Conservation (phyloP, 2,329 filamentous ascomycete species). For the Fusarium sp. region DNA sequence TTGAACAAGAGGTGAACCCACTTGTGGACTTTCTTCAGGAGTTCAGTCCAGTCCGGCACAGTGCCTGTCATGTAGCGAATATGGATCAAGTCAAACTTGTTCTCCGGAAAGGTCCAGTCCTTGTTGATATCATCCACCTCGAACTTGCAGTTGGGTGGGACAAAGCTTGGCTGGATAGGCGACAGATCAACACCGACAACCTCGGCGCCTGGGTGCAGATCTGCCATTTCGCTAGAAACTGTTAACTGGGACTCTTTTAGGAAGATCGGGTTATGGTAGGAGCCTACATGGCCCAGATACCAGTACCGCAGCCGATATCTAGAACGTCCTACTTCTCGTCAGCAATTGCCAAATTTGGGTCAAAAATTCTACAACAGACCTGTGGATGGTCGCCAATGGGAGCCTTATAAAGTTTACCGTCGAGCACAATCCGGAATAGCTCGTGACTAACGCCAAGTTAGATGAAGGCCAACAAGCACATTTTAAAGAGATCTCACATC, state of each 20-base stretch:
- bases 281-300: slow-evolving; percentile 30
- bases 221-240: neutral
- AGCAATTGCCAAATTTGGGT: fast-evolving
- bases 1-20: neutral
- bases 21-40: neutral
- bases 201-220: neutral
- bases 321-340: slow-evolving; percentile 7
- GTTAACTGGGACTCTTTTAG: neutral
- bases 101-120: neutral
- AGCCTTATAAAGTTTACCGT: slow-evolving; percentile 22
- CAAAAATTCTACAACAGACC: neutral
- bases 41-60: neutral
- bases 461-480: fast-evolving
- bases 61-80: slow-evolving; percentile 3
- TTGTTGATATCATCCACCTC: neutral
- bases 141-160: neutral
- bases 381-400: slow-evolving; percentile 22
- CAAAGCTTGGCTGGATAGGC: neutral
- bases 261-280: neutral
- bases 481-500: neutral
- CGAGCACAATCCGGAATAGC: slow-evolving; percentile 18
- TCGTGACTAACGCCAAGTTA: slow-evolving; percentile 7
- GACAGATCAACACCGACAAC: neutral
- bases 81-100: neutral
- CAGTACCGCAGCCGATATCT: slow-evolving; percentile 22